Evolutionary conservation across 495 filamentous ascomycete genomes (phyloP).

Genomic region (Aspergillus panamensis): DNA sequence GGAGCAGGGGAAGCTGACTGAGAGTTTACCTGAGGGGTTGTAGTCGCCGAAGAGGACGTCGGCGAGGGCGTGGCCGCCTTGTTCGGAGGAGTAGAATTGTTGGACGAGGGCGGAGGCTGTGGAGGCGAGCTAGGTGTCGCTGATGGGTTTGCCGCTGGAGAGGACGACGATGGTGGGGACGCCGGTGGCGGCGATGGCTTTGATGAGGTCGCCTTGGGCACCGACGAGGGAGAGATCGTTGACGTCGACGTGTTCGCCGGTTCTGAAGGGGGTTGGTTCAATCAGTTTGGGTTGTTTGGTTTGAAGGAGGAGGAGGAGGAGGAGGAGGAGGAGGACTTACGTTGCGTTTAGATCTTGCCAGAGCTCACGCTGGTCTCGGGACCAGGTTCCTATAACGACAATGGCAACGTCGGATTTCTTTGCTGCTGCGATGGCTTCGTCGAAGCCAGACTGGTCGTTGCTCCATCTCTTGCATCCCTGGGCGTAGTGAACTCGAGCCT

Average conservation of each 20-base stretch:
- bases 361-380: slow-evolving; percentile 63
- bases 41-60: slow-evolving; percentile 66
- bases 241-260: slow-evolving; percentile 68
- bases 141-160: slow-evolving; percentile 65
- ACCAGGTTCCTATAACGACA: slow-evolving; percentile 71
- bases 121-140: slow-evolving; percentile 62
- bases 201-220: slow-evolving; percentile 62
- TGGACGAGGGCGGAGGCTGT: slow-evolving; percentile 59
- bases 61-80: slow-evolving; percentile 59
- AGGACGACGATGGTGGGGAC: slow-evolving; percentile 68
- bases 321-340: slow-evolving; percentile 21
- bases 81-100: slow-evolving; percentile 68
- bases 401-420: slow-evolving; percentile 65
- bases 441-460: slow-evolving; percentile 58
- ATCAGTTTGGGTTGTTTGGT: neutral
- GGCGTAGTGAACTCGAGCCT: slow-evolving; percentile 55
- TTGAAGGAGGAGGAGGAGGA: neutral
- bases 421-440: slow-evolving; percentile 58
- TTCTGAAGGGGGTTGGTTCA: slow-evolving; percentile 36
- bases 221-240: slow-evolving; percentile 61
- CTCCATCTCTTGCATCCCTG: slow-evolving; percentile 73
- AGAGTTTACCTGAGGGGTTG: slow-evolving; percentile 64
- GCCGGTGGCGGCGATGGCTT: slow-evolving; percentile 59
- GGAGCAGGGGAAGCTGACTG: slow-evolving; percentile 61
- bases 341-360: slow-evolving; percentile 67